phyloP scores from a whole-genome alignment of 129 eudicot genomes.

The Artemisia tridentata region DNA sequence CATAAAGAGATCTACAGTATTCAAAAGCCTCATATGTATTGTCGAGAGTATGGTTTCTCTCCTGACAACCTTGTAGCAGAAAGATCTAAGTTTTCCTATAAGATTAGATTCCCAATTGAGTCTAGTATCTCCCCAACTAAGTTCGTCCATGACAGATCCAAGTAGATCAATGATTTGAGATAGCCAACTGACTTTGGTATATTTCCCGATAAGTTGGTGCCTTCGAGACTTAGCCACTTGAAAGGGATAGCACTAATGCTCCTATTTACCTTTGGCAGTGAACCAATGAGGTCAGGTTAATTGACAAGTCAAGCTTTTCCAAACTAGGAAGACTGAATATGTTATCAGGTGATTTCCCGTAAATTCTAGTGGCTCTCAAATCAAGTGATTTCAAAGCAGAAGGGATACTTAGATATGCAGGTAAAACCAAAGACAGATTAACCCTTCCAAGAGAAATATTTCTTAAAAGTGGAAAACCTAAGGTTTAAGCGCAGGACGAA shows the following conservation, averaged over 20 bases:
- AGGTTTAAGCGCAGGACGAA: neutral
- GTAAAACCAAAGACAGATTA: neutral
- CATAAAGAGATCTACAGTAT: no score
- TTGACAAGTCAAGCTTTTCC: conserved; percentile 17
- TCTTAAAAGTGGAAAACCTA: neutral
- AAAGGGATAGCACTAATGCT: neutral
- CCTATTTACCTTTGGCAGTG: neutral
- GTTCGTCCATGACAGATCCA: no score
- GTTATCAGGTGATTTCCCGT: conserved; percentile 28
- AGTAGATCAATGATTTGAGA: no score
- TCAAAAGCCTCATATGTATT: no score
- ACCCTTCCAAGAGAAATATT: neutral
- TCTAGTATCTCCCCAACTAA: no score
- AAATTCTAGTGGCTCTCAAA: conserved; percentile 4
- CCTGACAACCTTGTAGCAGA: no score
- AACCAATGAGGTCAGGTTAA: neutral
- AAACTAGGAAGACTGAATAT: conserved; percentile 35
- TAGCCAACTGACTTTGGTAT: neutral
- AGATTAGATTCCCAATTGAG: no score
- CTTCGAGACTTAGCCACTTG: neutral
- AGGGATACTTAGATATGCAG: neutral
- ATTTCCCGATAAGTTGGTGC: neutral
- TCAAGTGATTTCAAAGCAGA: conserved; percentile 17
- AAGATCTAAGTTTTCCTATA: no score
- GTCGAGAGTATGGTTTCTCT: no score